Base-by-base conservation (phyloP, 768 basidiomycete species). In the Termitomyces sp. region DNA sequence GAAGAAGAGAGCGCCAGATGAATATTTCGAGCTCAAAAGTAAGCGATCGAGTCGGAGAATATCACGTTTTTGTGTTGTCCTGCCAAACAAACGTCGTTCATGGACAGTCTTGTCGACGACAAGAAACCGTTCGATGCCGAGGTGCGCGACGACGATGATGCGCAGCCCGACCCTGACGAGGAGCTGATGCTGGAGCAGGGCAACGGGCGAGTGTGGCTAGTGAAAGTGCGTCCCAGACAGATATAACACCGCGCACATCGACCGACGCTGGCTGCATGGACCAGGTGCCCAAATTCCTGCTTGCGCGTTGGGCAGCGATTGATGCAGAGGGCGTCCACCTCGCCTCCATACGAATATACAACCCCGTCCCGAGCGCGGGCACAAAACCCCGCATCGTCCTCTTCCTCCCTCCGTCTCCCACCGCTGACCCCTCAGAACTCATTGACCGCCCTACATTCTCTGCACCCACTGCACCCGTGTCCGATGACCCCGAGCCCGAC, bases 271-370 rank as follows among this genome's bases (percentile, higher is more conserved):
- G 31, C 30, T 31, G 33, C 3, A 50, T 50, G 33, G 42, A 56
- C 40, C 72, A 93, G 91, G 84, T 96, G 44, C 94, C 94, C 0
- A 87, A 87, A 66, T 89, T 88, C 67, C 75, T 97, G 53, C 82
- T 94, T 77, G 87, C 92, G 61, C 80, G 87, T 35, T 98, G 94
- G 94, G 73, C 84, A n/a, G 73, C 82, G 31, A 80, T 92, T 42
- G 76, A 85, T 59, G 78, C 79, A 5, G 89, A 91, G 56, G 89
- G 87, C 59, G 72, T 89, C 3, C 87, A 92, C 59, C 81, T 97
- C 1, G 95, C 92, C 7, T 89, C 86, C 8, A 80, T 98, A 53
- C 84, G 94, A 0, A 85, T 97, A 12, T 96, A 93, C 71, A 76
- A 76, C 49, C 69, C 75, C 43, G 69, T 75, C 17, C 69, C 75